Conservation (phyloP, 2,329 filamentous ascomycete genomes). For the Colletotrichum agaves region DNA sequence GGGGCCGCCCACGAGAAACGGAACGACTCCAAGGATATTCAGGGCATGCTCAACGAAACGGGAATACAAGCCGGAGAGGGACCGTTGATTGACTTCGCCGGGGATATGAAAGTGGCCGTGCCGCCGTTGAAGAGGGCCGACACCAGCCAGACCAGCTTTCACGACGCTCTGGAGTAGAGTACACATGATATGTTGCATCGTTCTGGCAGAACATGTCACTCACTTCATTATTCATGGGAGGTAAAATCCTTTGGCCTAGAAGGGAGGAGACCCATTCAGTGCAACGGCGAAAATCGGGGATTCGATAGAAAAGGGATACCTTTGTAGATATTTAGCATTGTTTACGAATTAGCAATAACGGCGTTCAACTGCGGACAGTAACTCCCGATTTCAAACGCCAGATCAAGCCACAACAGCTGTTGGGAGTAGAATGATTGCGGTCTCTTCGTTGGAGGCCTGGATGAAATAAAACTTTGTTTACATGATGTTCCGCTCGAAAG, state of each 20-base stretch:
- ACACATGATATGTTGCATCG: neutral
- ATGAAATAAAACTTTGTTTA: constrained; percentile 10
- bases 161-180: constrained; percentile 49
- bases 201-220: neutral
- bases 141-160: constrained; percentile 51
- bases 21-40: constrained; percentile 50
- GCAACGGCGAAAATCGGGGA: constrained; percentile 30
- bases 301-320: constrained; percentile 37
- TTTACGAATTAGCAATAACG: constrained; percentile 23
- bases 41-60: constrained; percentile 57
- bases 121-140: constrained; percentile 47
- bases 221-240: constrained; percentile 34
- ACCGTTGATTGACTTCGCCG: constrained; percentile 66
- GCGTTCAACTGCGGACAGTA: constrained; percentile 28
- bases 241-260: constrained; percentile 17
- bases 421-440: neutral
- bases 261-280: constrained; percentile 15
- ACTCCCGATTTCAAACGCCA: neutral
- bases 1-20: neutral
- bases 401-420: neutral
- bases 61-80: constrained; percentile 57
- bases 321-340: constrained; percentile 34
- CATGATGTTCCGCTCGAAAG: constrained; percentile 12
- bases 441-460: constrained; percentile 11
- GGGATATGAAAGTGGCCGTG: constrained; percentile 60